Evolutionary conservation across 2,329 filamentous ascomycete genomes (phyloP), one percentile per base, ranked within the genome.

Genomic region (Raffaelea albimanens): DNA sequence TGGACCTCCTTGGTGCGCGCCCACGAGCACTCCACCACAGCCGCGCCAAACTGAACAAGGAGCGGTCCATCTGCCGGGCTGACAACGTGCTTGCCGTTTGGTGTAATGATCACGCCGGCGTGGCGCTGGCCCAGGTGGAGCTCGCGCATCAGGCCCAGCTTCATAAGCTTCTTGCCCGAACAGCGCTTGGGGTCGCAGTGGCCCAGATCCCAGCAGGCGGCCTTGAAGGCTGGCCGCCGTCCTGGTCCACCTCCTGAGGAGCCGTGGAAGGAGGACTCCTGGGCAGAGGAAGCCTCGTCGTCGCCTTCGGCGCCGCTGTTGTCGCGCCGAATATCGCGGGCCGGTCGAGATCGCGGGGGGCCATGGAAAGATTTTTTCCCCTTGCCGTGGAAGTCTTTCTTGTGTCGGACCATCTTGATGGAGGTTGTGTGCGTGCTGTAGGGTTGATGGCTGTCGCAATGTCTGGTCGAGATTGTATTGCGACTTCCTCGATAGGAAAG

Each of bases 321-420:
- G 55, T 73, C 74, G 50, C 73, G 69, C 41, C 22, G 38, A 19
- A 19, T 7, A 33, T 41, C 10, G 34, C 20, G 9, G 44, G 34
- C 23, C 2, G 46, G 46, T 52, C 73, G 71, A 53, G 73, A 69
- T 53, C 79, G 73, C 52, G 80, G 74, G 14, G 73, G 67, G 51
- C 78, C 73, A 55, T 73, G 75, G 56, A 70, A 70, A 58, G 76
- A 77, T 66, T 85, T 87, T 63, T 87, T 89, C 61, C 86, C 84
- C 62, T 85, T 78, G 56, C 75, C 75, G 47, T 77, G 72, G 61
- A 82, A 80, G 57, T 96, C 90, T 68, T 97, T 97, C 70, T 96
- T 97, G 68, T 96, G 91, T 51, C 91, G 87, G 47, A 96, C 89
- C 90, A 95, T 96, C n/a, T n/a, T n/a, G n/a, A n/a, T n/a, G n/a